Percentiles rank a stretch among this genome's conserved stretches.
phyloP scores from a whole-genome alignment of 768 basidiomycete species.

The Mycena leptocephala region DNA sequence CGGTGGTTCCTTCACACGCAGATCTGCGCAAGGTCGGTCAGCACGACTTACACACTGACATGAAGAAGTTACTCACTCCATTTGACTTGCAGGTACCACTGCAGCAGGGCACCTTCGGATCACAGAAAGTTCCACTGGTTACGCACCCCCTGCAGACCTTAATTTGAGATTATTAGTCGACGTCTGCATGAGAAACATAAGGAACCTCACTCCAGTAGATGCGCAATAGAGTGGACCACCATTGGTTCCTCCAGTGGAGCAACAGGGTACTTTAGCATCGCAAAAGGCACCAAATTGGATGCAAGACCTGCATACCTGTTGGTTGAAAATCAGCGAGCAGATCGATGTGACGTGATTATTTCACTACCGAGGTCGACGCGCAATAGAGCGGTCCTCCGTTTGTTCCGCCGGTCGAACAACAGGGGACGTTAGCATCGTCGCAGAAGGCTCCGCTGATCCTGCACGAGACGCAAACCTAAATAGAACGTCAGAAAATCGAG shows the following conservation, averaged over 20 bases:
- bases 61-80: background rate
- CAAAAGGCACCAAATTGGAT: background rate
- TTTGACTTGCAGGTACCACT: background rate
- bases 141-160: constrained; percentile 6
- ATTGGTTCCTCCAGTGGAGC: background rate
- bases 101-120: constrained; percentile 13
- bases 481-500: background rate
- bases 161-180: background rate
- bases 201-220: background rate
- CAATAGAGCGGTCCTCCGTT: constrained; percentile 19
- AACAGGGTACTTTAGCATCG: background rate
- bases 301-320: background rate
- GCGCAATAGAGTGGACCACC: background rate
- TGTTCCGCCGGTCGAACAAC: constrained; percentile 9
- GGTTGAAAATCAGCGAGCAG: background rate
- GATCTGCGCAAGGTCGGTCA: constrained; percentile 10
- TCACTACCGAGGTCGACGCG: background rate
- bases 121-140: background rate
- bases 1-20: background rate
- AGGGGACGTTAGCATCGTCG: constrained; percentile 2
- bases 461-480: constrained; percentile 3
- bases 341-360: background rate
- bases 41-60: background rate
- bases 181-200: background rate
- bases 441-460: background rate